Evolutionary conservation across 169 alveolate genomes (phyloP).

Genomic region (Ichthyophthirius multifiliis): DNA sequence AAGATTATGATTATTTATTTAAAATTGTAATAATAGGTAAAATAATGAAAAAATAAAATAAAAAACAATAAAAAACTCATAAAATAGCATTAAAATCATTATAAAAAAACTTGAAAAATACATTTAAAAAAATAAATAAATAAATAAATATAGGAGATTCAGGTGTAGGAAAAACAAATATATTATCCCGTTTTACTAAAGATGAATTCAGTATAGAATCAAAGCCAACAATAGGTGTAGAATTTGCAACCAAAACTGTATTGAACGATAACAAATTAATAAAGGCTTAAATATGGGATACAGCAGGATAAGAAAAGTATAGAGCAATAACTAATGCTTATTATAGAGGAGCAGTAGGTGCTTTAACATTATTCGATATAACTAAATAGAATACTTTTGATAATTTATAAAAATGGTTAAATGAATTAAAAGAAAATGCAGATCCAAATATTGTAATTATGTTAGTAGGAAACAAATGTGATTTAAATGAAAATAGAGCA

Average conservation of each 20-base stretch:
- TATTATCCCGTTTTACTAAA: constrained; percentile 70
- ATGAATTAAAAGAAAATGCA: constrained; percentile 69
- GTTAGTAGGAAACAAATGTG: constrained; percentile 76
- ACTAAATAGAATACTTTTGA: constrained; percentile 65
- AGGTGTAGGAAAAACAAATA: constrained; percentile 78
- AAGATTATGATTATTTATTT: constrained; percentile 64
- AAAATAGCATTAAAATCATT: too few species aligned
- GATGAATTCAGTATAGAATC: constrained; percentile 68
- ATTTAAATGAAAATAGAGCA: constrained; percentile 57
- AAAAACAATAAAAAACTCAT: neutral
- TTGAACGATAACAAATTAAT: constrained; percentile 52
- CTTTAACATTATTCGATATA: constrained; percentile 75
- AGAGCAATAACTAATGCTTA: constrained; percentile 75
- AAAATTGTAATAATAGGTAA: constrained; percentile 61
- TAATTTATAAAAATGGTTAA: constrained; percentile 61
- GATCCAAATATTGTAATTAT: constrained; percentile 63
- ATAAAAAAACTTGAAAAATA: neutral
- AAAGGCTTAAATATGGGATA: constrained; percentile 81
- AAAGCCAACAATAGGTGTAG: constrained; percentile 83
- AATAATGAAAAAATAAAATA: neutral
- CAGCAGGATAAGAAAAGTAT: constrained; percentile 83
- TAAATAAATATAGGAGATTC: constrained; percentile 68
- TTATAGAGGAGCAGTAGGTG: constrained; percentile 84
- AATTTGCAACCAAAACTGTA: constrained; percentile 80
- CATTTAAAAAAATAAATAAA: neutral